Conservation (phyloP, 768 basidiomycete genomes). For the Rhizopogon sp. region DNA sequence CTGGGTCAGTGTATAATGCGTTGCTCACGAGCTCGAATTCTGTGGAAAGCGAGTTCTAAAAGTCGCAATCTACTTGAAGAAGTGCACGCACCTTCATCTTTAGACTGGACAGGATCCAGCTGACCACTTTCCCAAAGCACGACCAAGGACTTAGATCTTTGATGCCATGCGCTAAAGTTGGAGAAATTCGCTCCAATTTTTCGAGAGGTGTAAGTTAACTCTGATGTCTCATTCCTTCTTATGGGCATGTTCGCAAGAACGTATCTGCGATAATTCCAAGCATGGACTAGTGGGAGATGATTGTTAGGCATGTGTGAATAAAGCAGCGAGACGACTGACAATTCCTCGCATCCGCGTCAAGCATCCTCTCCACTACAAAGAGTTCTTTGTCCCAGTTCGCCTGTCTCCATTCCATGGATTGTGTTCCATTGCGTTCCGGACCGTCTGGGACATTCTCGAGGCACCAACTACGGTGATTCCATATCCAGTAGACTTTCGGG, state of each 20-base stretch:
- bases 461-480: constrained; percentile 98
- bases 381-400: constrained; percentile 83
- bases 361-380: constrained; percentile 85
- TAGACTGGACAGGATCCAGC: constrained; percentile 47
- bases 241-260: constrained; percentile 68
- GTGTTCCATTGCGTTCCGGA: constrained; percentile 42
- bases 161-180: constrained; percentile 99
- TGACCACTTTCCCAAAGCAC: constrained; percentile 60
- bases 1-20: constrained; percentile 94
- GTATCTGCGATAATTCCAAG: constrained; percentile 93
- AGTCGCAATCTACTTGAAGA: not conserved
- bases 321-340: constrained; percentile 48
- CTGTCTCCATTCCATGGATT: constrained; percentile 65
- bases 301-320: constrained; percentile 2
- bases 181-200: constrained; percentile 96
- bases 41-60: constrained; percentile 24
- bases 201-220: constrained; percentile 78
- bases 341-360: constrained; percentile 87
- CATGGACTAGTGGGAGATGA: constrained; percentile 58
- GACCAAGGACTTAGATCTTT: constrained; percentile 77
- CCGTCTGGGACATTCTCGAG: constrained; percentile 80
- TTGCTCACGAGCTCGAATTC: constrained; percentile 92
- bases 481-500: constrained; percentile 98
- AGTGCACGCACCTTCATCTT: constrained; percentile 57
- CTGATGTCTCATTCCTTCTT: constrained; percentile 51